Percentiles rank a stretch among this genome's conserved stretches.
These are phyloP conservation scores for Parasitella parasitica DNA, from an alignment of 371 early-diverging fungal species.

Conservation along the genomic window DNA sequence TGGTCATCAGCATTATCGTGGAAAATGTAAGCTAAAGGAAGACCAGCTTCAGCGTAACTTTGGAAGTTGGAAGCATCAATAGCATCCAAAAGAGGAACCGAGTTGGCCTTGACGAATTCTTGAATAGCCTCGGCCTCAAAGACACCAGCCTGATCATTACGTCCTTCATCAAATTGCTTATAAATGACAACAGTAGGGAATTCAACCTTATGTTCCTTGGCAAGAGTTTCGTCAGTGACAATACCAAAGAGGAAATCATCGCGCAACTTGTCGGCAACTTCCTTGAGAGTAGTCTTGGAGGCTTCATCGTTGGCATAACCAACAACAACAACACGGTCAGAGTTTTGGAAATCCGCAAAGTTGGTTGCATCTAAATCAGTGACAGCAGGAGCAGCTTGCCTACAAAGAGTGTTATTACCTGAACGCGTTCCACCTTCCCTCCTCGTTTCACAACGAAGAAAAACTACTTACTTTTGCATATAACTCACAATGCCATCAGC, in stretches of 20 bases:
- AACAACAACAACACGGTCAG: slow-evolving; percentile 87
- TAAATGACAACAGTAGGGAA: slow-evolving; percentile 76
- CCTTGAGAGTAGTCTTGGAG: slow-evolving; percentile 55
- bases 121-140: slow-evolving; percentile 54
- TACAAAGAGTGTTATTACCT: slow-evolving; percentile 15
- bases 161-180: slow-evolving; percentile 91
- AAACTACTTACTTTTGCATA: slow-evolving; percentile 88
- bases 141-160: slow-evolving; percentile 59
- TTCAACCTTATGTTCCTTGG: slow-evolving; percentile 46
- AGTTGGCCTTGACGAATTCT: slow-evolving; percentile 70
- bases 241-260: slow-evolving; percentile 86
- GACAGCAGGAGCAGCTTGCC: slow-evolving; percentile 79
- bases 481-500: slow-evolving; percentile 80
- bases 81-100: slow-evolving; percentile 88
- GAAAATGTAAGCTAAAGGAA: slow-evolving; percentile 91
- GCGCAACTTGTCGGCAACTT: slow-evolving; percentile 73
- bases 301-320: slow-evolving; percentile 74
- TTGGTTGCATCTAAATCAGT: slow-evolving; percentile 61
- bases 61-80: slow-evolving; percentile 86
- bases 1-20: slow-evolving; percentile 64
- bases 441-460: too few species aligned
- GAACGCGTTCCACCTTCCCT: not conserved
- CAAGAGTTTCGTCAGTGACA: slow-evolving; percentile 57
- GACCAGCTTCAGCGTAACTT: slow-evolving; percentile 76
- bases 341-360: slow-evolving; percentile 70